Conservation (phyloP, 495 filamentous ascomycete genomes). For the Physcia stellaris region DNA sequence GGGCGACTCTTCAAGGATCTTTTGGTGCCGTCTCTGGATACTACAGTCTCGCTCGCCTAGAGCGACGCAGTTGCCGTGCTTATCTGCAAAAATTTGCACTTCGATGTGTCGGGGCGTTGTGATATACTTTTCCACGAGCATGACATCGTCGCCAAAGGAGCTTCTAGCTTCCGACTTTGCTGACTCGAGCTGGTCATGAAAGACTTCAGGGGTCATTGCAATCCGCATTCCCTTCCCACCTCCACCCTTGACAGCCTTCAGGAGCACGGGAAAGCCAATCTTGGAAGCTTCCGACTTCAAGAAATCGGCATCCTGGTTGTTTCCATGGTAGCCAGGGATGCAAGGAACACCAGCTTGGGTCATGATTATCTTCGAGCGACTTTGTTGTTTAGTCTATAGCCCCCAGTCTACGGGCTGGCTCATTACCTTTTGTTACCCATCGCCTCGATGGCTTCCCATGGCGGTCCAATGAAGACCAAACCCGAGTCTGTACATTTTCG, state of each 20-base stretch:
- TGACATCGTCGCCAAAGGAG: slow-evolving; percentile 92
- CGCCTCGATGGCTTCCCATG: slow-evolving; percentile 81
- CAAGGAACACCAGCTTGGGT: slow-evolving; percentile 82
- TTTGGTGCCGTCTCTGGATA: slow-evolving; percentile 82
- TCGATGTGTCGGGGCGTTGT: slow-evolving; percentile 90
- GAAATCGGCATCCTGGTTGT: slow-evolving; percentile 60
- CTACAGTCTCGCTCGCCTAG: slow-evolving; percentile 81
- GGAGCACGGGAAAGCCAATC: slow-evolving; percentile 81
- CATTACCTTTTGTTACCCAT: slow-evolving; percentile 89
- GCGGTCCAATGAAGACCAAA: slow-evolving; percentile 87
- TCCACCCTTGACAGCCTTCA: slow-evolving; percentile 94
- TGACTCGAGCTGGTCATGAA: slow-evolving; percentile 65
- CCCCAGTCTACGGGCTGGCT: neutral
- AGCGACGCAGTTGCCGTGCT: slow-evolving; percentile 70
- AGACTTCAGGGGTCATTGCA: slow-evolving; percentile 57
- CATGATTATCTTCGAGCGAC: slow-evolving; percentile 90
- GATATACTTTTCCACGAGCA: slow-evolving; percentile 95
- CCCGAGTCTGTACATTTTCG: slow-evolving; percentile 80
- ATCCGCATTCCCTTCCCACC: slow-evolving; percentile 99
- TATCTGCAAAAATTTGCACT: slow-evolving; percentile 94
- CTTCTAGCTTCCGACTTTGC: slow-evolving; percentile 83
- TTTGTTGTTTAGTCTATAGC: slow-evolving; percentile 15
- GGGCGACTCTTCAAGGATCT: slow-evolving; percentile 93
- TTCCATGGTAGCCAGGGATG: slow-evolving; percentile 89
- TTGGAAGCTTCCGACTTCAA: slow-evolving; percentile 61